Percentiles rank a stretch among this genome's conserved stretches.
Conservation (phyloP, 257 asterid genomes). For the Schizonepeta tenuifolia region DNA sequence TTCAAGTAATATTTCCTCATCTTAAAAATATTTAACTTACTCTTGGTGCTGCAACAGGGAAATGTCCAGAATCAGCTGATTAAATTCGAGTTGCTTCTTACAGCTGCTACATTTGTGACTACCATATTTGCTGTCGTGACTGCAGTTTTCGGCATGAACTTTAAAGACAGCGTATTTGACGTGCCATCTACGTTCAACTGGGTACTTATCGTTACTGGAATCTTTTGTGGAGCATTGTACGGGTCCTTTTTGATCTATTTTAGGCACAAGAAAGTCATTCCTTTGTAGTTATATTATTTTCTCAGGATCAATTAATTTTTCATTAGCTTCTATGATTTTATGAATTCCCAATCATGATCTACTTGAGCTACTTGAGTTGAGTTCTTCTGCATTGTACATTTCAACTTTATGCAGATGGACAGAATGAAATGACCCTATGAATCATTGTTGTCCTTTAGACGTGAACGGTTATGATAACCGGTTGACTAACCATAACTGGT, state of each 20-base stretch:
- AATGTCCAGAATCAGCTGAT: constrained; percentile 96
- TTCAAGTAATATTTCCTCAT: constrained; percentile 5
- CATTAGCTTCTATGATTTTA: constrained; percentile 16
- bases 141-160: constrained; percentile 94
- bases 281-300: constrained; percentile 47
- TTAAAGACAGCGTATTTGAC: constrained; percentile 61
- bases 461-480: no score
- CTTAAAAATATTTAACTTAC: neutral
- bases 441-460: neutral
- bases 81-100: constrained; percentile 87
- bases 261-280: constrained; percentile 78
- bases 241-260: constrained; percentile 67
- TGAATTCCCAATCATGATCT: constrained; percentile 13
- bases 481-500: no score
- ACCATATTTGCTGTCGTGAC: constrained; percentile 87
- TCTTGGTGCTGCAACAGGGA: constrained; percentile 58
- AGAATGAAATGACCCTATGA: no score
- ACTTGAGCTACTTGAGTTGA: constrained; percentile 8
- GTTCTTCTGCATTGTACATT: neutral
- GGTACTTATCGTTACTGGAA: constrained; percentile 68
- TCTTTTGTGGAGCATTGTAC: constrained; percentile 62
- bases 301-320: constrained; percentile 25
- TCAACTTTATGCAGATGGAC: neutral
- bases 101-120: constrained; percentile 96
- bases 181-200: constrained; percentile 71